Base-by-base conservation (phyloP, 2,329 filamentous ascomycete species). In the Aspergillus neoniger region DNA sequence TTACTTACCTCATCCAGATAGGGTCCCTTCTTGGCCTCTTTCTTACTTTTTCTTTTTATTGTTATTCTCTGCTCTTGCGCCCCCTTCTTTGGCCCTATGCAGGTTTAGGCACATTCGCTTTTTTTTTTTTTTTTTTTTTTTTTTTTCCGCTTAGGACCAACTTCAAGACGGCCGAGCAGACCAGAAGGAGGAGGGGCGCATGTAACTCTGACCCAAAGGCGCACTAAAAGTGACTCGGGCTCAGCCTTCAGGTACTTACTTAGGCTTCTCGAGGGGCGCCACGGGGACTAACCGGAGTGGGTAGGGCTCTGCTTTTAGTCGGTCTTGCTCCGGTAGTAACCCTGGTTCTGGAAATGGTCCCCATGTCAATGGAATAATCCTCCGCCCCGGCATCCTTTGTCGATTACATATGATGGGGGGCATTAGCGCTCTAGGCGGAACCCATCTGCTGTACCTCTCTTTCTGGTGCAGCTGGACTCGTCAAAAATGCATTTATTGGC, bases 381-480 rank as follows among this genome's bases (percentile, higher is more conserved):
- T 59, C 57, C 57, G 51, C 48, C 39, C 41, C 41, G 21, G 14
- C 15, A 28, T 43, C 39, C 21, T 25, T 52, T 41, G 21, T 53
- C 32, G 47, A 58, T 36, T 49, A 23, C 47, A 50, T 51, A 38
- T 39, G 51, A 51, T 43, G 52, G 39, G 32, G n/a, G 19, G 25
- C 39, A 21, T 30, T 38, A n/a, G 17, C 15, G n/a, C 32, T 59
- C 19, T 21, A 52, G 49, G 55, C 57, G 51, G 50, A 62, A 50
- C 47, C 58, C 52, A 62, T 58, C 52, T 55, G 47, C 51, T 50
- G 57, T 41, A 25, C 17, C 55, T 50, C 49, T 36, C 32, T 36
- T 50, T 25, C 50, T 51, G 58, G 49, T 56, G 58, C 58, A 55
- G 52, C 25, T 61, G 52, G 59, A 62, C 63, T 63, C 36, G 63